These are phyloP conservation scores for Apiospora marii DNA, from an alignment of 2,329 filamentous ascomycete species.

Conservation along the genomic window DNA sequence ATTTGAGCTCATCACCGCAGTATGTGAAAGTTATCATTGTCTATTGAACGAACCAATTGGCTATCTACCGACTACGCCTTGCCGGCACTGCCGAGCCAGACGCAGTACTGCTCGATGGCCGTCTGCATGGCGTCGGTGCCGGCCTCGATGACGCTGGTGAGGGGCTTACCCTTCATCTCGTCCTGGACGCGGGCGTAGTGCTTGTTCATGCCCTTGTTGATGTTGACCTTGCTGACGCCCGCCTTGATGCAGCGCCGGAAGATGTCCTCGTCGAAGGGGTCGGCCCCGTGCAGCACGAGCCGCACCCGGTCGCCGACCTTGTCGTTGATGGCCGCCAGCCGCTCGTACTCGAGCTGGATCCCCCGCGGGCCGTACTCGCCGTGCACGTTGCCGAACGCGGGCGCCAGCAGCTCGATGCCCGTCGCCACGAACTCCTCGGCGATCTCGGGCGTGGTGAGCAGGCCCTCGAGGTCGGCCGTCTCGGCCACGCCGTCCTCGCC, in stretches of 20 bases:
- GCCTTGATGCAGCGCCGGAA: conserved; percentile 53
- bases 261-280: conserved; percentile 55
- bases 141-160: conserved; percentile 57
- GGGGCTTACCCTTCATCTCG: conserved; percentile 54
- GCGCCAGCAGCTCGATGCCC: conserved; percentile 73
- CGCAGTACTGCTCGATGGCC: conserved; percentile 56
- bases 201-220: conserved; percentile 61
- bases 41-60: not conserved
- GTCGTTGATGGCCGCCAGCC: conserved; percentile 46
- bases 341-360: conserved; percentile 46
- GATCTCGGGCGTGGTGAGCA: conserved; percentile 69
- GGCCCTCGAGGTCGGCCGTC: conserved; percentile 48
- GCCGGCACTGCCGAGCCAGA: conserved; percentile 53
- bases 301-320: conserved; percentile 54
- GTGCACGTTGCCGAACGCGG: conserved; percentile 75
- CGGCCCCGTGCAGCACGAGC: conserved; percentile 57
- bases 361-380: conserved; percentile 66
- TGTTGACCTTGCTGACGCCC: conserved; percentile 58
- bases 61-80: conserved; percentile 43
- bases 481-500: conserved; percentile 74
- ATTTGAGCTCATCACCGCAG: not conserved
- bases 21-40: not conserved
- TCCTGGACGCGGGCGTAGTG: conserved; percentile 54
- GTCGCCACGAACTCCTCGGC: conserved; percentile 70
- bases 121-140: conserved; percentile 56